Evolutionary conservation across 2,329 filamentous ascomycete genomes (phyloP), one percentile per base, ranked within the genome.

Genomic region (Neofusicoccum umdonicola): DNA sequence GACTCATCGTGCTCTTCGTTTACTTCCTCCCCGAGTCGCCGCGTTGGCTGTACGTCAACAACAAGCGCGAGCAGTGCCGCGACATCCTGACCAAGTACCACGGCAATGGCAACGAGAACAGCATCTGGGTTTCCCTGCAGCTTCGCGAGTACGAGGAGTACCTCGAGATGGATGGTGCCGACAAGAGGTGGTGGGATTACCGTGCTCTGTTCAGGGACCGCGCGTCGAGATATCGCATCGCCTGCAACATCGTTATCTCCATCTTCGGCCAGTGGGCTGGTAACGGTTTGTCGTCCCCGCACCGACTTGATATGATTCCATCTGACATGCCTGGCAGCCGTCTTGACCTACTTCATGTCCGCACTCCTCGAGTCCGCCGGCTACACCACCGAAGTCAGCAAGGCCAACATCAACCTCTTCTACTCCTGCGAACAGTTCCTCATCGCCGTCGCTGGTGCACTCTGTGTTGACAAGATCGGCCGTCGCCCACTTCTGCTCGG

Each of bases 111-210:
- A 81, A 86, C 68, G 78, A 79, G 0, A 76, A 83, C 62, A 82
- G 80, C 0, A 79, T 81, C 0, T 77, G 87, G 61, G 85, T 87
- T 2, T 80, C 83, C 68, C 78, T 87, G 5, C 83, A 88, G 72
- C 84, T 85, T 71, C 81, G 80, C 35, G 84, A 87, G 69, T 84
- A 85, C 70, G 74, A 84, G 41, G 83, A 86, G 70, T 79, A 83
- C 62, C 78, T 83, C 54, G 75, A 76, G 51, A 70, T 79, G 12
- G 80, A 79, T 7, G 77, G 77, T 17, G 74, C 82, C 17, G 85
- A 86, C 65, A 88, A 88, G 69, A 78, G 82, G 2, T 87, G 83
- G 81, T 88, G 84, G 84, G 82, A 88, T 71, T 87, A 84, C 76
- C 75, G 82, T 8, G 84, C 84, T 66, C 74, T 87, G 27, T 77